Conservation (phyloP, 192 early-diverging fungal genomes). For the Spizellomyces sp. region DNA sequence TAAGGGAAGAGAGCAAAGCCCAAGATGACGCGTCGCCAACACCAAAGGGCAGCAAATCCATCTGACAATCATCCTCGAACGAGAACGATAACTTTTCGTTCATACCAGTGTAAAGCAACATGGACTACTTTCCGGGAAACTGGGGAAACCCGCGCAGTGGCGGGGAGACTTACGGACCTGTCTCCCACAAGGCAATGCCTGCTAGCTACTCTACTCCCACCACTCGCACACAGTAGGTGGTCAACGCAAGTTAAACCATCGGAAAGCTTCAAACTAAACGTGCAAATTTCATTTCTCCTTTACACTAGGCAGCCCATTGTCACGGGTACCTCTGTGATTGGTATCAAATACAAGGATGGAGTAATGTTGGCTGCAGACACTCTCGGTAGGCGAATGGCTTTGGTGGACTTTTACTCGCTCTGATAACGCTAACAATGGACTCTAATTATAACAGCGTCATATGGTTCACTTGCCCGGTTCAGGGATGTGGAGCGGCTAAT, state of each 20-base stretch:
- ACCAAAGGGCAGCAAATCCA: no score
- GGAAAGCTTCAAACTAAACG: neutral
- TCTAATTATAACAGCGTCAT: slow-evolving; percentile 66
- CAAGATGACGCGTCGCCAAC: no score
- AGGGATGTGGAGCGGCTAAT: slow-evolving; percentile 83
- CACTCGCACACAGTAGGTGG: slow-evolving; percentile 37
- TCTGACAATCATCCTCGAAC: no score
- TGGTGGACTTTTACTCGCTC: neutral
- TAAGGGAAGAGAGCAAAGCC: no score
- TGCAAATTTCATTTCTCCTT: neutral
- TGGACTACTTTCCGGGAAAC: slow-evolving; percentile 78
- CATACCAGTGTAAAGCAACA: slow-evolving; percentile 11
- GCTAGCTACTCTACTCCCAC: slow-evolving; percentile 27
- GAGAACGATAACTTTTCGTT: no score
- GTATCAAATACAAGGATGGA: slow-evolving; percentile 94
- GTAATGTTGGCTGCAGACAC: slow-evolving; percentile 96
- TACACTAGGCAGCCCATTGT: slow-evolving; percentile 72
- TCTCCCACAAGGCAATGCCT: slow-evolving; percentile 27
- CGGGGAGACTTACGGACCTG: slow-evolving; percentile 43
- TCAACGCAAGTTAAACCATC: neutral
- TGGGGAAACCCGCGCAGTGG: slow-evolving; percentile 76
- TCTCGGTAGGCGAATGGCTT: slow-evolving; percentile 54
- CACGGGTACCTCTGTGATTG: slow-evolving; percentile 92
- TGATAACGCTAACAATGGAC: neutral
- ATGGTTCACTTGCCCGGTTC: slow-evolving; percentile 91